Evolutionary conservation across 2,329 filamentous ascomycete species (phyloP), one percentile per base, ranked within the genome.

Genomic region (Fusarium nisikadoi): DNA sequence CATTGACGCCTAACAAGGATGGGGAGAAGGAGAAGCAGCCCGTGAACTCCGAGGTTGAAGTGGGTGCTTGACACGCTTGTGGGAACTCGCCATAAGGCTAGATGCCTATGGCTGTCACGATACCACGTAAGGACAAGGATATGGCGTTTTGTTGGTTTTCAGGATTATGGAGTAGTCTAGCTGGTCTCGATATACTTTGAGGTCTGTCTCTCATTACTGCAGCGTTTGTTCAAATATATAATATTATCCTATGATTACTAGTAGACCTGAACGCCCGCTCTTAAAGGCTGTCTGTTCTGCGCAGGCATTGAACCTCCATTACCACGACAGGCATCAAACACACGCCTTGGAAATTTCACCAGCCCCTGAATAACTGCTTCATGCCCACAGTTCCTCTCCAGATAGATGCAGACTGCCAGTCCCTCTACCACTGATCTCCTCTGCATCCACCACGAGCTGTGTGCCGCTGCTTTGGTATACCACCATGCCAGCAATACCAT

Each of bases 401-500:
- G 38, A 58, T 80, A 83, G n/a, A 79, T 70, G 38, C 81, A 87
- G 27, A 89, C 86, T 2, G 86, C 83, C 49, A 82, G 80, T n/a
- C 85, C 85, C 71, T 89, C 86, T 2, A 88, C 72, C 33, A 81
- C 69, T 8, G 84, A 82, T 49, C 87, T 81, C 55, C 82, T 79
- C 47, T 81, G 79, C 19, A 87, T 67, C 84, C 85, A 89, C 87
- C 86, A 89, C 4, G 73, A 65, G 14, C 80, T 74, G 29, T 80
- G 76, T 17, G 80, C 75, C 19, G 80, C 82, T 19, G 87, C 76
- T 67, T 86, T 84, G 14, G 85, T 84, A 76, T 86, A 88, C 88
- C 88, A 91, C 78, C 86, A 88, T 1, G 84, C 82, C n/a, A 90
- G 77, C 39, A 91, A 72, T 16, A 90, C 75, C 66, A 91, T 74